These are phyloP conservation scores for Suhomyces terraborum DNA, from an alignment of 1,139 yeast species.

Conservation along the genomic window DNA sequence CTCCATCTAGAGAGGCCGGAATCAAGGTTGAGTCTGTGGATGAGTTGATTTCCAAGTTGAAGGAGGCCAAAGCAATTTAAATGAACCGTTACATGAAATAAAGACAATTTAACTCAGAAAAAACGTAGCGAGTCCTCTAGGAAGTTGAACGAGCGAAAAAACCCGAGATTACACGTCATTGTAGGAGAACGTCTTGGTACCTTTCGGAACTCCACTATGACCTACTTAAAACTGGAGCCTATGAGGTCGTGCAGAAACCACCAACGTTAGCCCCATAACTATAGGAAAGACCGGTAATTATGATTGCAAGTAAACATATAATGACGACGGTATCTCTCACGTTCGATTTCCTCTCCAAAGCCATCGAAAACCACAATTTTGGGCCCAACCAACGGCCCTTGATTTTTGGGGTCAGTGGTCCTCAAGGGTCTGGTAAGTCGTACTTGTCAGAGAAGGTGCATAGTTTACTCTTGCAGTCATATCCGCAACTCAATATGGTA, in stretches of 20 bases:
- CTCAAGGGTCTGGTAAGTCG: slow-evolving; percentile 93
- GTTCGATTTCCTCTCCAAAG: slow-evolving; percentile 23
- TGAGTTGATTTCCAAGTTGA: slow-evolving; percentile 76
- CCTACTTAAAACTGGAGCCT: too few species aligned
- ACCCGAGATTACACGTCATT: too few species aligned
- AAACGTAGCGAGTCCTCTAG: too few species aligned
- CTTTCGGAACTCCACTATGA: too few species aligned
- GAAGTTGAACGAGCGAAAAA: too few species aligned
- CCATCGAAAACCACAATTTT: slow-evolving; percentile 23
- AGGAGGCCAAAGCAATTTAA: slow-evolving; percentile 62
- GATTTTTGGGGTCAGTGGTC: slow-evolving; percentile 76
- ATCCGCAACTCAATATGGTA: slow-evolving; percentile 46
- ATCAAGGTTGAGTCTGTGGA: slow-evolving; percentile 77
- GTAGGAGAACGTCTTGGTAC: too few species aligned
- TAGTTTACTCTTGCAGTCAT: slow-evolving; percentile 32
- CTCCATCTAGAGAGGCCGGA: slow-evolving; percentile 81
- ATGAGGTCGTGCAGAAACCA: not conserved
- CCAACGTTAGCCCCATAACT: not conserved
- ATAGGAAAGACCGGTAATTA: not conserved
- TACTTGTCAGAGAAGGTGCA: slow-evolving; percentile 56
- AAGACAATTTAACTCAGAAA: too few species aligned
- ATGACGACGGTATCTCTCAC: slow-evolving; percentile 24
- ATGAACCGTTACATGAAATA: not conserved
- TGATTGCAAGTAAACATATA: not conserved
- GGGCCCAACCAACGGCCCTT: slow-evolving; percentile 39